Evolutionary conservation across 768 basidiomycete species (phyloP).

Genomic region (Naganishia antarctica): DNA sequence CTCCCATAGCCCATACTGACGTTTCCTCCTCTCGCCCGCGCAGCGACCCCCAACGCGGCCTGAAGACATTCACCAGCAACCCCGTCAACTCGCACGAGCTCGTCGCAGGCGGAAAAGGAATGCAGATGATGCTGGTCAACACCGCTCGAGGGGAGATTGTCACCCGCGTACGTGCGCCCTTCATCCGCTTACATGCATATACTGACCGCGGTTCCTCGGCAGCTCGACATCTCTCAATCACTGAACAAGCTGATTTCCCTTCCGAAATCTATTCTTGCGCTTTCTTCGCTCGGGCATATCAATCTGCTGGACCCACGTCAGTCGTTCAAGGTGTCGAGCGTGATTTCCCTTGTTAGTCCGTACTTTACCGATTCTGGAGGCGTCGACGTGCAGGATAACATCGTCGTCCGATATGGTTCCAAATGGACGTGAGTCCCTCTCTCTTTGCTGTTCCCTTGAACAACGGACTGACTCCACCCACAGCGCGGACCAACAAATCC

Average conservation of each 20-base stretch:
- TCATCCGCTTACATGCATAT: no score
- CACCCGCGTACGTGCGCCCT: slow-evolving; percentile 32
- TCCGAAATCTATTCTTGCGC: slow-evolving; percentile 17
- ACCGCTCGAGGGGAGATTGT: slow-evolving; percentile 43
- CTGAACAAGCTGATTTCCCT: slow-evolving; percentile 25
- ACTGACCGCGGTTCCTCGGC: not conserved
- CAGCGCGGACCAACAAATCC: slow-evolving; percentile 76
- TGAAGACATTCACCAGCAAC: slow-evolving; percentile 41
- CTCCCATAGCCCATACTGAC: no score
- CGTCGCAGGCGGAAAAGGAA: slow-evolving; percentile 48
- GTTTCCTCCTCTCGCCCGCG: no score
- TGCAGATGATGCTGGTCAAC: slow-evolving; percentile 51
- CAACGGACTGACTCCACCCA: not conserved
- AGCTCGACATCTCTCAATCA: slow-evolving; percentile 4
- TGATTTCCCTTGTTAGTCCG: slow-evolving; percentile 57
- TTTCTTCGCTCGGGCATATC: slow-evolving; percentile 37
- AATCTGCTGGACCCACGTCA: slow-evolving; percentile 41
- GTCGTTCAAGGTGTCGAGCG: slow-evolving; percentile 33
- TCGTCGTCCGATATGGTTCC: slow-evolving; percentile 79
- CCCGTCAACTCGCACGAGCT: slow-evolving; percentile 48
- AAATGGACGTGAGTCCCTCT: slow-evolving; percentile 64
- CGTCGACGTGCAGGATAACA: slow-evolving; percentile 70
- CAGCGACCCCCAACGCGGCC: slow-evolving; percentile 34
- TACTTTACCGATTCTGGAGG: slow-evolving; percentile 79
- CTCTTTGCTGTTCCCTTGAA: not conserved